phyloP scores from a whole-genome alignment of 176 grass and related monocot genomes.

The Zea luxurians region DNA sequence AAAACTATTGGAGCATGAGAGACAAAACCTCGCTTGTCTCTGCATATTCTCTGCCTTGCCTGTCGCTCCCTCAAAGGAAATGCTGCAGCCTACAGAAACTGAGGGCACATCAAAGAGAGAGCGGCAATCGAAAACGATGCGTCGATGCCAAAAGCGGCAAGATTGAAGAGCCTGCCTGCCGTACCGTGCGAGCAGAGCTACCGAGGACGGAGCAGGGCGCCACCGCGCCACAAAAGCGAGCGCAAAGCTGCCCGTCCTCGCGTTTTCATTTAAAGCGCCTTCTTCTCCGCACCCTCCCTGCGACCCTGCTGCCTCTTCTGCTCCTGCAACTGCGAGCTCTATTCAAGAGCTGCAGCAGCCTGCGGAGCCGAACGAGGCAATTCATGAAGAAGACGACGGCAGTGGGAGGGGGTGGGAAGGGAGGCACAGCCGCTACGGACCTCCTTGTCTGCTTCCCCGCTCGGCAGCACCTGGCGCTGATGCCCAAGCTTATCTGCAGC shows the following conservation, averaged over 20 bases:
- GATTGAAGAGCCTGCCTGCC: background rate
- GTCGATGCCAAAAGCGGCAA: slow-evolving; percentile 14
- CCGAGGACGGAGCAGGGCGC: background rate
- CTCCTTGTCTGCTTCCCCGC: slow-evolving; percentile 81
- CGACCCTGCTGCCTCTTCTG: background rate
- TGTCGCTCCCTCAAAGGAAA: background rate
- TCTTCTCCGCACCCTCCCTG: background rate
- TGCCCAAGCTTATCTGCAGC: slow-evolving; percentile 75
- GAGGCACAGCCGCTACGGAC: slow-evolving; percentile 50
- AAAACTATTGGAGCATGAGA: slow-evolving; percentile 2
- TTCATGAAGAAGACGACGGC: slow-evolving; percentile 31
- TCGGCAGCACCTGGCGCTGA: slow-evolving; percentile 65
- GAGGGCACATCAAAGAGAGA: slow-evolving; percentile 32
- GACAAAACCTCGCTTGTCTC: too few relatives aligned
- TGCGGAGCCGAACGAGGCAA: too few relatives aligned
- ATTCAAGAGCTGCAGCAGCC: too few relatives aligned
- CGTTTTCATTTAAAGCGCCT: background rate
- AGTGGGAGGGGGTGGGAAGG: background rate
- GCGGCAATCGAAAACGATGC: slow-evolving; percentile 42
- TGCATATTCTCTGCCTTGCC: slow-evolving; percentile 14
- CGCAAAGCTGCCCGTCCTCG: background rate
- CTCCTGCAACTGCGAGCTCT: background rate
- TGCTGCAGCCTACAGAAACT: background rate
- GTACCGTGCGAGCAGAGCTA: background rate
- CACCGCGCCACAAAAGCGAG: background rate